Percentiles rank a stretch among this genome's conserved stretches.
phyloP scores from a whole-genome alignment of 2,329 filamentous ascomycete genomes.

The Harringtonia aguacate region DNA sequence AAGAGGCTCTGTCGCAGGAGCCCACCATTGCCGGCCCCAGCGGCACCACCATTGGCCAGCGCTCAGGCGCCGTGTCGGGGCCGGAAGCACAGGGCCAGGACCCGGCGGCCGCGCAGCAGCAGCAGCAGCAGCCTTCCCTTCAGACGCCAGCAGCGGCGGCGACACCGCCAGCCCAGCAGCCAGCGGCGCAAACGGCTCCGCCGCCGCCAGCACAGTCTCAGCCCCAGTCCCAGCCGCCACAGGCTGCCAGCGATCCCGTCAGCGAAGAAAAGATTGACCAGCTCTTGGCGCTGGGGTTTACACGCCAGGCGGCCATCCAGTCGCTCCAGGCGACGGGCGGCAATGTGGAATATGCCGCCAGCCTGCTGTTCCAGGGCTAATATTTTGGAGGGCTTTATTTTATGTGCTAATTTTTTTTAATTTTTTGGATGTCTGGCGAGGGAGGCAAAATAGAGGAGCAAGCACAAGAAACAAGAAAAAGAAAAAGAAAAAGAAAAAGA shows the following conservation, averaged over 20 bases:
- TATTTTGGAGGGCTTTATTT: not conserved
- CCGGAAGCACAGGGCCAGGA: conserved; percentile 17
- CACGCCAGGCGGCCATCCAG: conserved; percentile 62
- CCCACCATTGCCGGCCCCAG: conserved; percentile 76
- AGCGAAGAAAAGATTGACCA: conserved; percentile 60
- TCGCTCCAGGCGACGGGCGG: conserved; percentile 76
- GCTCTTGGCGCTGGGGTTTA: conserved; percentile 68
- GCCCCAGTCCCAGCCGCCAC: not conserved
- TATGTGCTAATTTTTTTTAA: not conserved
- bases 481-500: no score
- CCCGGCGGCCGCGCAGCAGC: not conserved
- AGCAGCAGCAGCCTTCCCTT: not conserved
- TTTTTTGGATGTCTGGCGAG: no score
- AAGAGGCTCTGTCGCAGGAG: conserved; percentile 64
- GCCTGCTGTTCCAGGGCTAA: conserved; percentile 54
- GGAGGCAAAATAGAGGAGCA: not conserved
- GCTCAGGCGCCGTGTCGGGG: conserved; percentile 64
- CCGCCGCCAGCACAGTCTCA: not conserved
- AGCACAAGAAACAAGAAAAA: no score
- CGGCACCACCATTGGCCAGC: conserved; percentile 78
- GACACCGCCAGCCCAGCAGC: not conserved
- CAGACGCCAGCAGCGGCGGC: not conserved
- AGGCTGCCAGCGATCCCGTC: conserved; percentile 20
- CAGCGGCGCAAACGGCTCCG: not conserved
- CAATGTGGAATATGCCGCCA: conserved; percentile 80